A percentile compares a stretch with the other conserved stretches of the same genome.
These are phyloP conservation scores for Claviceps monticola DNA, from an alignment of 2,329 filamentous ascomycete species.

Conservation along the genomic window DNA sequence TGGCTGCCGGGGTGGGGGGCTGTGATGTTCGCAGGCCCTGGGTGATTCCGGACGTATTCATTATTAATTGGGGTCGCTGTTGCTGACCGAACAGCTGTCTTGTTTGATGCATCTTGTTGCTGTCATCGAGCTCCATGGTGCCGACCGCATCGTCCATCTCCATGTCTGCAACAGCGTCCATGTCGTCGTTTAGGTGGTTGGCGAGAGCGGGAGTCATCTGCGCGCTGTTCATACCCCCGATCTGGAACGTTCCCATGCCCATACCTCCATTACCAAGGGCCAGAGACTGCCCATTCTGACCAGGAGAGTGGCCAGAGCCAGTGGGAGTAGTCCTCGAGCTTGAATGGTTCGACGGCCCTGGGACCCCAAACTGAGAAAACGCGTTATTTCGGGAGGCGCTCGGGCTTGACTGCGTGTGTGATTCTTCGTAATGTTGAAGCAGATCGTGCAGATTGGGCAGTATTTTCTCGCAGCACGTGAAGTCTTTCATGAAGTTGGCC, in stretches of 20 bases:
- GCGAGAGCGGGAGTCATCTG: conserved; percentile 31
- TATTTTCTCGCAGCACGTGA: conserved; percentile 83
- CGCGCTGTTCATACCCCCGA: conserved; percentile 14
- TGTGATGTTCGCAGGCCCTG: conserved; percentile 76
- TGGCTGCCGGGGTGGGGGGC: conserved; percentile 69
- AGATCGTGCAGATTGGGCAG: conserved; percentile 88
- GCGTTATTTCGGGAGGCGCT: conserved; percentile 26
- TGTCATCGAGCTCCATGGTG: conserved; percentile 49
- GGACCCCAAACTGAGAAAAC: conserved; percentile 26
- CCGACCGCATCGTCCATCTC: conserved; percentile 81
- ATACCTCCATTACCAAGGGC: conserved; percentile 17
- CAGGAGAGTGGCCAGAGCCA: conserved; percentile 17
- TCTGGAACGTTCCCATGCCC: conserved; percentile 25
- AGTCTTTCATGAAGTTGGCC: conserved; percentile 95
- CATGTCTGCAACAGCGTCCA: conserved; percentile 87
- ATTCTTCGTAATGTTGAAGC: conserved; percentile 91
- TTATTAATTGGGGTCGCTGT: conserved; percentile 57
- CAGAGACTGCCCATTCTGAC: conserved; percentile 22
- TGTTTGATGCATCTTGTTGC: conserved; percentile 53
- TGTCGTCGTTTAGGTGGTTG: conserved; percentile 38
- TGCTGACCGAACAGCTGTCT: conserved; percentile 55
- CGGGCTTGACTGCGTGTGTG: conserved; percentile 59
- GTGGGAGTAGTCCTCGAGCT: conserved; percentile 20
- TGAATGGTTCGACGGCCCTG: conserved; percentile 18
- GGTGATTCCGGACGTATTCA: conserved; percentile 61